These are phyloP conservation scores for Yamadazyma sp. DNA, from an alignment of 805 yeast species.

Conservation along the genomic window DNA sequence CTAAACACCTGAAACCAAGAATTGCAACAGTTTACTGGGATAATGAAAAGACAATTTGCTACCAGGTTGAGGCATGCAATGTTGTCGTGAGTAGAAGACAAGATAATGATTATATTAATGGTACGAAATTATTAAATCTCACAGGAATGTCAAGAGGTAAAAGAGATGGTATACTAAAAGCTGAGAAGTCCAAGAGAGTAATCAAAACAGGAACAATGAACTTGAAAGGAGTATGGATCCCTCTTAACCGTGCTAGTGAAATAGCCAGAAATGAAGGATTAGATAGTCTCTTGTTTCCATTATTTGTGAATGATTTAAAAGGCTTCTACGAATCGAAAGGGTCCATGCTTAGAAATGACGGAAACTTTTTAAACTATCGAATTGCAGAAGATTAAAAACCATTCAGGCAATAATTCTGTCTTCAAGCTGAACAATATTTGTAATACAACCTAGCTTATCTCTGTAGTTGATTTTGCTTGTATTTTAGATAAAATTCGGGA, in stretches of 20 bases:
- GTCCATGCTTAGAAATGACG: constrained; percentile 5
- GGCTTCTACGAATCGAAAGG: constrained; percentile 25
- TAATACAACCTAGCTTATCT: too few relatives aligned
- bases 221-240: constrained; percentile 42
- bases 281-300: constrained; percentile 28
- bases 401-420: too few relatives aligned
- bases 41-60: constrained; percentile 34
- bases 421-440: too few relatives aligned
- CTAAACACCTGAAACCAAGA: constrained; percentile 24
- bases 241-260: constrained; percentile 37
- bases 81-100: constrained; percentile 34
- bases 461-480: too few relatives aligned
- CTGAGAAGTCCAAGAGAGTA: constrained; percentile 28
- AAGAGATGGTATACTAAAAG: constrained; percentile 37
- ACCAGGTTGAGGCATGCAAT: constrained; percentile 34
- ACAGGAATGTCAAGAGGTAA: constrained; percentile 40
- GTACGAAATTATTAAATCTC: constrained; percentile 37
- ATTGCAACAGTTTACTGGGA: constrained; percentile 37
- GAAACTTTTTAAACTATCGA: too few relatives aligned
- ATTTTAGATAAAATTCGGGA: too few relatives aligned
- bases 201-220: constrained; percentile 38
- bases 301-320: constrained; percentile 30
- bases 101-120: constrained; percentile 34
- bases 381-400: too few relatives aligned
- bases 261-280: constrained; percentile 40